Evolutionary conservation across 345 rosid species (phyloP), one percentile per base, ranked within the genome.

Genomic region (Populus pruinosa): DNA sequence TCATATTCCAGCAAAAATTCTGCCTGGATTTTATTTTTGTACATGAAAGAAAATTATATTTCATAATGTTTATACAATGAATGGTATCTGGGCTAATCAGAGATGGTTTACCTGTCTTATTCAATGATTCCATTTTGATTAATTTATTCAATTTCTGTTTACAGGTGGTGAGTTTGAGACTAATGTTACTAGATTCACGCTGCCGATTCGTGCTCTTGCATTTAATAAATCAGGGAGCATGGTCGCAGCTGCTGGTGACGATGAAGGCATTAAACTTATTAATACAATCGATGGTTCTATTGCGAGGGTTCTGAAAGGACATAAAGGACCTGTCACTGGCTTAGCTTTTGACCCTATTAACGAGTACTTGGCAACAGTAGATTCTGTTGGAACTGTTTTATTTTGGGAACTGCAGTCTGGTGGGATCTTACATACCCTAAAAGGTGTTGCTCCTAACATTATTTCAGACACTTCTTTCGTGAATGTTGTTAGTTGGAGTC

Each of bases 181-280:
- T 44, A 96, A 93, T 76, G 81, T 93, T 50, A 96, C 99, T 2
- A 87, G 99, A 77, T 93, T 96, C 86, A 96, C 98, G 0, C 86
- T 96, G 59, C 99, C 98, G 21, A 91, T 96, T 78, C 95, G 97
- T 39, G 87, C 80, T 5, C 97, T 96, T 78, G 90, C 93, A 61
- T 96, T 93, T 71, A 93, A 92, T 78, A 89, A 88, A 72, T 92
- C 98, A 0, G 97, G 98, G 44, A 93, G 93, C 88, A 80, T 96
- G 87, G 76, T 96, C 74, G 99, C 97, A 20, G 94, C 99, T 39
- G 97, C 97, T 66, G 99, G 99, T 70, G 99, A 96, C 79, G 99
- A 93, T 71, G 99, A 96, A 77, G 99, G 98, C 35, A 89, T 96
- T 84, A 96, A 96, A 76, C 94, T 96, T 64, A 88, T 96, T 80